phyloP scores from a whole-genome alignment of 371 early-diverging fungal genomes.

The Coemansia sp. region DNA sequence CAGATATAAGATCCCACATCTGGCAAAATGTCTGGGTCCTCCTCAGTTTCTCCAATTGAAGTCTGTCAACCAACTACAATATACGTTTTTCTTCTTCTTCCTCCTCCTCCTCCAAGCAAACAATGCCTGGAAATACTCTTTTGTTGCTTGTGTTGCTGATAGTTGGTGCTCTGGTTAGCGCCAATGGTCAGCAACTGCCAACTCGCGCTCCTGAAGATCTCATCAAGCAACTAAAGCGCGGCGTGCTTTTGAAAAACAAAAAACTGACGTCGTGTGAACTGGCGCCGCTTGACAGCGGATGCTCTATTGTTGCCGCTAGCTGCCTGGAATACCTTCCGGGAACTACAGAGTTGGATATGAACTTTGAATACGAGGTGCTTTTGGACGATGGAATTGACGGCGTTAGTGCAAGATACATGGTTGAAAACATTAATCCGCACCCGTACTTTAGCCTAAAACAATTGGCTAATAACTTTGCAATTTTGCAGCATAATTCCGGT shows the following conservation, averaged over 20 bases:
- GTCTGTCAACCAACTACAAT: no score
- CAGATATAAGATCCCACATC: no score
- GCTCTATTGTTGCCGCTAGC: conserved; percentile 15
- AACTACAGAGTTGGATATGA: conserved; percentile 2
- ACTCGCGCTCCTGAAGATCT: neutral
- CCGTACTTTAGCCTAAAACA: conserved; percentile 10
- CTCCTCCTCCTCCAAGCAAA: no score
- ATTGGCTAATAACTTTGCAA: conserved; percentile 22
- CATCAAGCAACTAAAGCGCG: conserved; percentile 8
- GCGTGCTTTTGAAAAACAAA: conserved; percentile 14
- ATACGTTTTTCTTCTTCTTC: no score
- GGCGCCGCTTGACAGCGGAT: conserved; percentile 10
- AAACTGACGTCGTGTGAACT: conserved; percentile 24
- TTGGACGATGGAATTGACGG: conserved; percentile 6
- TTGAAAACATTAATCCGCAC: conserved; percentile 10
- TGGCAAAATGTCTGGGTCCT: no score
- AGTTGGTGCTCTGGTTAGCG: neutral
- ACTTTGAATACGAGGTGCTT: conserved; percentile 12
- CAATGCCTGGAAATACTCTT: neutral
- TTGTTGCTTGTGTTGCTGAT: neutral
- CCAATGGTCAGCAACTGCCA: neutral
- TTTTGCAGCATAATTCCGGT: conserved; percentile 14
- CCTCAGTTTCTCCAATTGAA: no score
- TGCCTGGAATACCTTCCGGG: conserved; percentile 13
- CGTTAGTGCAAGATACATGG: neutral